Evolutionary conservation across 306 rosid species (phyloP).

Genomic region (Crotalaria pallida): DNA sequence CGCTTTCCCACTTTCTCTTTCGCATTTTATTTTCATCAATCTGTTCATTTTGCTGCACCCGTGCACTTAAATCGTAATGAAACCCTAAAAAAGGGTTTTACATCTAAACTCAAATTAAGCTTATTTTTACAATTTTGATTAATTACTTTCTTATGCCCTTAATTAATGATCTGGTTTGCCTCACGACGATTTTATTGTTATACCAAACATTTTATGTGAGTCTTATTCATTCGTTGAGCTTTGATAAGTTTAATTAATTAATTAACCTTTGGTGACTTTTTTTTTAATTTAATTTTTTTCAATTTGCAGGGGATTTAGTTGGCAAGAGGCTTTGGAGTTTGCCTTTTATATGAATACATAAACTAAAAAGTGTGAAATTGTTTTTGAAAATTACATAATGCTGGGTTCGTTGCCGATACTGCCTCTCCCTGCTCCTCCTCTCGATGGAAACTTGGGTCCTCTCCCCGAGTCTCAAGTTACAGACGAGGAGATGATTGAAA

Average conservation of each 20-base stretch:
- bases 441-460: slow-evolving; percentile 66
- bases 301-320: slow-evolving; percentile 16
- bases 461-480: slow-evolving; percentile 49
- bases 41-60: too few species aligned
- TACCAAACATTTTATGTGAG: background rate
- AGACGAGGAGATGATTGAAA: slow-evolving; percentile 31
- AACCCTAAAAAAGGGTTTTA: too few species aligned
- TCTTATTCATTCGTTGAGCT: background rate
- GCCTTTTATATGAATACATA: background rate
- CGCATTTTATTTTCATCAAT: too few species aligned
- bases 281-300: background rate
- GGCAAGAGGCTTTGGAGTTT: background rate
- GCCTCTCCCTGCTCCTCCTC: slow-evolving; percentile 86
- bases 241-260: background rate
- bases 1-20: too few species aligned
- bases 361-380: background rate
- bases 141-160: too few species aligned
- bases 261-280: too few species aligned
- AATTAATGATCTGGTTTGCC: too few species aligned
- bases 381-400: slow-evolving; percentile 34
- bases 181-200: too few species aligned
- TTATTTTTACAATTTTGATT: too few species aligned
- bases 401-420: slow-evolving; percentile 67
- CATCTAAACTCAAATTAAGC: too few species aligned
- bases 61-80: too few species aligned